A percentile compares a stretch with the other conserved stretches of the same genome.
These are phyloP conservation scores for Backusella luteola DNA, from an alignment of 192 early-diverging fungal genomes.

Conservation along the genomic window DNA sequence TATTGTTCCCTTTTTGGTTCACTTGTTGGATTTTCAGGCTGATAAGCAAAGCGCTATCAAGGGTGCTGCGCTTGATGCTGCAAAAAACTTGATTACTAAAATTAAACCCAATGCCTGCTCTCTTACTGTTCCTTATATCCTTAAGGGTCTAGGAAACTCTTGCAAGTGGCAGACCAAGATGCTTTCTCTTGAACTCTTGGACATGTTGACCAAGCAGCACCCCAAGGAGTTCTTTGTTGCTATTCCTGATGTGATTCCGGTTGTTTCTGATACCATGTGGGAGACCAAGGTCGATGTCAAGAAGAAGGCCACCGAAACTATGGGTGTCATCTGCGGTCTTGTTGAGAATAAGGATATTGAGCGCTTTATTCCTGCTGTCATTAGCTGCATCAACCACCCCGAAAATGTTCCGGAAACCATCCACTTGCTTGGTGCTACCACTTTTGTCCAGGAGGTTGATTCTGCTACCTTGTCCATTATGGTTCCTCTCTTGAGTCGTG, in stretches of 20 bases:
- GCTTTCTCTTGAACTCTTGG: constrained; percentile 46
- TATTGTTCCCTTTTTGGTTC: constrained; percentile 61
- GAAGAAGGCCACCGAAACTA: constrained; percentile 61
- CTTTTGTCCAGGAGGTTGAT: constrained; percentile 77
- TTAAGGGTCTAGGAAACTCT: constrained; percentile 68
- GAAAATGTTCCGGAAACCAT: constrained; percentile 78
- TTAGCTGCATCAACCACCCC: constrained; percentile 73
- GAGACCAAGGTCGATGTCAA: constrained; percentile 78
- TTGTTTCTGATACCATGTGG: constrained; percentile 75
- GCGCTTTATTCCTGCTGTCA: constrained; percentile 72
- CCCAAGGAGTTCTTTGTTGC: constrained; percentile 48
- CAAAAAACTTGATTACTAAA: constrained; percentile 42
- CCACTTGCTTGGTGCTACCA: constrained; percentile 75
- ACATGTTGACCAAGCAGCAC: constrained; percentile 42
- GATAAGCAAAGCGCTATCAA: constrained; percentile 51
- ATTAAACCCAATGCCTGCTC: constrained; percentile 47
- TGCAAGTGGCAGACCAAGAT: constrained; percentile 77
- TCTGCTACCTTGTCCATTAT: constrained; percentile 79
- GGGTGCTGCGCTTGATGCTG: constrained; percentile 43
- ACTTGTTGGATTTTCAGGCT: constrained; percentile 61
- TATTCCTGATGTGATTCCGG: constrained; percentile 66
- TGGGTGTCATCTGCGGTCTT: constrained; percentile 66
- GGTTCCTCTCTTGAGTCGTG: constrained; percentile 74
- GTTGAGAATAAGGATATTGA: constrained; percentile 81
- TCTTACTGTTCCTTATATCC: constrained; percentile 61